These are phyloP conservation scores for Taiozyma sp. DNA, from an alignment of 1,139 yeast species.

Conservation along the genomic window DNA sequence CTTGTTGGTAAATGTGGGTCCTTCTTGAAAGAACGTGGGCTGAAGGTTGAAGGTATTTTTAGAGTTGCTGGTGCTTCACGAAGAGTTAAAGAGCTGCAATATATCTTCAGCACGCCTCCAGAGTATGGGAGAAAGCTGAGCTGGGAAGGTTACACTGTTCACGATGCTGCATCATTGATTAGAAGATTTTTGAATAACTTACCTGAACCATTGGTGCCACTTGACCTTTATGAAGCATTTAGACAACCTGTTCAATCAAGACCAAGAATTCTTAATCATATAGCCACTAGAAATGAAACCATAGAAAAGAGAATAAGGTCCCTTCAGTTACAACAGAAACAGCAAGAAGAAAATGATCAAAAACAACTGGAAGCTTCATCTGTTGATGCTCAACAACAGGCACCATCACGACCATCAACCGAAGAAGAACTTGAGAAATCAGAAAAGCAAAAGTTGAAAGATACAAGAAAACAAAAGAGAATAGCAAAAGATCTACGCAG, in stretches of 20 bases:
- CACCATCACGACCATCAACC: slow-evolving; percentile 2
- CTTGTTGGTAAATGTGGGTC: slow-evolving; percentile 97
- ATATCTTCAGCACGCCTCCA: slow-evolving; percentile 80
- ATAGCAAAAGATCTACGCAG: slow-evolving; percentile 55
- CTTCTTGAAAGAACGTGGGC: slow-evolving; percentile 69
- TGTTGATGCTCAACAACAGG: background rate
- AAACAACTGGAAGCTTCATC: background rate
- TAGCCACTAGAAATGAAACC: slow-evolving; percentile 42
- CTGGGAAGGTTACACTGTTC: slow-evolving; percentile 96
- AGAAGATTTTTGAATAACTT: slow-evolving; percentile 81
- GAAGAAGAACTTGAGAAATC: slow-evolving; percentile 26
- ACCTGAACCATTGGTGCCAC: slow-evolving; percentile 89
- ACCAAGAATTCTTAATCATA: slow-evolving; percentile 54
- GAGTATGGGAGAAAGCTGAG: slow-evolving; percentile 78
- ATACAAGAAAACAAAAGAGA: slow-evolving; percentile 33
- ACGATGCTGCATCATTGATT: slow-evolving; percentile 90
- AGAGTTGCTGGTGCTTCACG: slow-evolving; percentile 91
- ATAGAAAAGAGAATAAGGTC: slow-evolving; percentile 23
- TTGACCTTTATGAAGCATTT: slow-evolving; percentile 69
- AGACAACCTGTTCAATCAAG: slow-evolving; percentile 68
- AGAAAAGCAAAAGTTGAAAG: slow-evolving; percentile 29
- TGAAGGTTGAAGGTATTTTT: slow-evolving; percentile 83
- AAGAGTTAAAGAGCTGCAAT: slow-evolving; percentile 80
- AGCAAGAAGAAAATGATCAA: slow-evolving; percentile 3
- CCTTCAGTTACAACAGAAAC: slow-evolving; percentile 14